Percentiles rank a stretch among this genome's conserved stretches.
Evolutionary conservation across 2,329 filamentous ascomycete genomes (phyloP).

Genomic region (Monilinia polystroma): DNA sequence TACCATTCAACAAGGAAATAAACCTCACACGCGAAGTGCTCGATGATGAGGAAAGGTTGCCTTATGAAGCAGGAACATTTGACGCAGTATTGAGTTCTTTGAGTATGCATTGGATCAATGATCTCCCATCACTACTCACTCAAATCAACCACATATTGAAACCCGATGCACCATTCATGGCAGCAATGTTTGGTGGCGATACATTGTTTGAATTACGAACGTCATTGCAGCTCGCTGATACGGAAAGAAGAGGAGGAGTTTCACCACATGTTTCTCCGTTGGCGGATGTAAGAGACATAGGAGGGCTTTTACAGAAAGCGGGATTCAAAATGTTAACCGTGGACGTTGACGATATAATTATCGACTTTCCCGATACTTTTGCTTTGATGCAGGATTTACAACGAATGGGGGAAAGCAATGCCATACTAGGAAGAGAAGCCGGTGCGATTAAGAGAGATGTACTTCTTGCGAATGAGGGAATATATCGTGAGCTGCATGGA

Average conservation of each 20-base stretch:
- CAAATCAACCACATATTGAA: slow-evolving; percentile 87
- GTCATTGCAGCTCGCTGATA: slow-evolving; percentile 86
- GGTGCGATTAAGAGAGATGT: slow-evolving; percentile 78
- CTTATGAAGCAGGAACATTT: slow-evolving; percentile 74
- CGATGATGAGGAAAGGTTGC: slow-evolving; percentile 70
- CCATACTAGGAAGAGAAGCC: slow-evolving; percentile 79
- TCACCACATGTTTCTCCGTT: slow-evolving; percentile 87
- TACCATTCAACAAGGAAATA: slow-evolving; percentile 72
- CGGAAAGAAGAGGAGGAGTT: slow-evolving; percentile 87
- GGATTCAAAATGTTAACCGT: slow-evolving; percentile 96
- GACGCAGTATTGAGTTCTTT: slow-evolving; percentile 88
- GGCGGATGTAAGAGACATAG: slow-evolving; percentile 88
- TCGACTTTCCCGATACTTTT: slow-evolving; percentile 89
- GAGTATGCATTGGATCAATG: slow-evolving; percentile 96
- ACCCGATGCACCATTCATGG: slow-evolving; percentile 87
- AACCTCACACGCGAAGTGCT: slow-evolving; percentile 73
- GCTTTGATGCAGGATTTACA: slow-evolving; percentile 91
- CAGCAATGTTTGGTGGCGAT: slow-evolving; percentile 95
- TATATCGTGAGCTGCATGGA: slow-evolving; percentile 84
- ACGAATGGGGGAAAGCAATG: slow-evolving; percentile 94
- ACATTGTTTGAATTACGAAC: slow-evolving; percentile 91
- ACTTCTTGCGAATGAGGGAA: slow-evolving; percentile 79
- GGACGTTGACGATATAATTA: slow-evolving; percentile 94
- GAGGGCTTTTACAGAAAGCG: slow-evolving; percentile 78
- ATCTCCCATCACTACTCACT: slow-evolving; percentile 78